phyloP scores from a whole-genome alignment of 257 asterid species.

The Lithospermum erythrorhizon region DNA sequence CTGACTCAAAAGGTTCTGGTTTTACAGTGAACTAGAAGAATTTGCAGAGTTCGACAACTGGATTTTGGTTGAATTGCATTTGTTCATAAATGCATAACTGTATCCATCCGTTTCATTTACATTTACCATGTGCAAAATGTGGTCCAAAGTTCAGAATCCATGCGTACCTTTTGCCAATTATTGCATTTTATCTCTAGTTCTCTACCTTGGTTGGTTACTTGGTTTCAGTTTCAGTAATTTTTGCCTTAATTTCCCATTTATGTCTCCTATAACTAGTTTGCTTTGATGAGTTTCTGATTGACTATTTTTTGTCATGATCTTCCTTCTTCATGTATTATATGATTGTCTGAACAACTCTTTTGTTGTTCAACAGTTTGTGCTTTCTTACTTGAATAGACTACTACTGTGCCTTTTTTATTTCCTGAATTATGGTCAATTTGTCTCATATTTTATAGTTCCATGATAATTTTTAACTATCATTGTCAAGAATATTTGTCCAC shows the following conservation, averaged over 20 bases:
- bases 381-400: too few species aligned
- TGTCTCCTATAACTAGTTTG: too few species aligned
- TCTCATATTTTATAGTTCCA: background rate
- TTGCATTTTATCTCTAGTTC: background rate
- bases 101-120: background rate
- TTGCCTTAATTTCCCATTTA: too few species aligned
- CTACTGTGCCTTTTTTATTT: background rate
- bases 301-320: too few species aligned
- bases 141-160: background rate
- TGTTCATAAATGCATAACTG: constrained; percentile 19
- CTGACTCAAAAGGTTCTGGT: constrained; percentile 13
- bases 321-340: too few species aligned
- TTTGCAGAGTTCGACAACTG: constrained; percentile 9
- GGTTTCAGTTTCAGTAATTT: background rate
- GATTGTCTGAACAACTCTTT: too few species aligned
- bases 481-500: background rate
- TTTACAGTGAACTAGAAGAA: constrained; percentile 6
- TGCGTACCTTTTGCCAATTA: background rate
- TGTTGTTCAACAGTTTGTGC: too few species aligned
- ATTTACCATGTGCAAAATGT: background rate
- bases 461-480: background rate
- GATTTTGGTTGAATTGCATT: constrained; percentile 5
- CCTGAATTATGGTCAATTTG: background rate
- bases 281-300: too few species aligned
- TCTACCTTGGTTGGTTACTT: too few species aligned